Percentiles rank a stretch among this genome's conserved stretches.
These are phyloP conservation scores for Colletotrichum truncatum DNA, from an alignment of 2,329 filamentous ascomycete species.

Conservation along the genomic window DNA sequence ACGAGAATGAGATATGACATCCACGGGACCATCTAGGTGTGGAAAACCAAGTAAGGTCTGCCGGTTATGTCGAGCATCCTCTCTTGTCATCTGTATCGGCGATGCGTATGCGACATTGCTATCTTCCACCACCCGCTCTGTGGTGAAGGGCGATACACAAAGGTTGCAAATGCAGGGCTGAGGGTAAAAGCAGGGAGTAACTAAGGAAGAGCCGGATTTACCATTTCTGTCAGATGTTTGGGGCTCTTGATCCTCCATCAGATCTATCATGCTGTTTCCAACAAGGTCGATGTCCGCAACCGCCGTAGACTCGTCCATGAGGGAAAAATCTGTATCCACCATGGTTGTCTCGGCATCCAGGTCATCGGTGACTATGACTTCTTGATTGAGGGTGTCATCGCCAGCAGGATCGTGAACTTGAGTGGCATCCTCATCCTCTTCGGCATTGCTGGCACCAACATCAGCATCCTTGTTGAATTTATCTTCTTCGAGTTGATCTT, in stretches of 20 bases:
- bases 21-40: neutral
- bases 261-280: neutral
- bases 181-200: slow-evolving; percentile 17
- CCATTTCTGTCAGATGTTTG: slow-evolving; percentile 17
- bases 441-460: neutral
- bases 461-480: slow-evolving; percentile 7
- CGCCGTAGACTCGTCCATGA: slow-evolving; percentile 4
- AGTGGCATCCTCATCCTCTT: neutral
- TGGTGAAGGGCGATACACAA: slow-evolving; percentile 2
- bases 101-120: slow-evolving; percentile 9
- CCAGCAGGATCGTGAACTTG: neutral
- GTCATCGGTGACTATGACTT: neutral
- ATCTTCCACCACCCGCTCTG: slow-evolving; percentile 19
- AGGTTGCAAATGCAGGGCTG: slow-evolving; percentile 22
- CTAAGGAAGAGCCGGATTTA: slow-evolving; percentile 19
- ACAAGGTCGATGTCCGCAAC: neutral
- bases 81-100: slow-evolving; percentile 4
- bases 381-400: slow-evolving; percentile 3
- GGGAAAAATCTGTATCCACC: slow-evolving; percentile 5
- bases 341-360: slow-evolving; percentile 15
- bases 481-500: neutral
- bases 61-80: neutral
- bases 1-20: neutral
- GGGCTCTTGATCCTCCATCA: slow-evolving; percentile 1
- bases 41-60: neutral